phyloP scores from a whole-genome alignment of 176 grass and related monocot species.

The Musa schizocarpa region DNA sequence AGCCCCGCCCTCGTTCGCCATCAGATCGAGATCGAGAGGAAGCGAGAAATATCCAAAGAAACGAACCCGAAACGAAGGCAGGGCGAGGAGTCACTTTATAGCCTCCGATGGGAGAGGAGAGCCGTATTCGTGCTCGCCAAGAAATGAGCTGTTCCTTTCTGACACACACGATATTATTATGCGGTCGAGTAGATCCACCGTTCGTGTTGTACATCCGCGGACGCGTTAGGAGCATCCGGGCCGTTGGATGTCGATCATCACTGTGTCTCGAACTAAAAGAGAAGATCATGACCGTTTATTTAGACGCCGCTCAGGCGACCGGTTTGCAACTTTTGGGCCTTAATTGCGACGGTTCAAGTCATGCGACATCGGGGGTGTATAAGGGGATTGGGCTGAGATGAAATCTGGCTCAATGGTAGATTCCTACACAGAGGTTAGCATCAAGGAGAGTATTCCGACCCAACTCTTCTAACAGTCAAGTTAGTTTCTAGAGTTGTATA shows the following conservation, averaged over 20 bases:
- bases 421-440: too few species aligned
- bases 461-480: rapidly evolving
- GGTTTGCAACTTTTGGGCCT: too few species aligned
- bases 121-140: not conserved
- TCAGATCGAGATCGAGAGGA: not conserved
- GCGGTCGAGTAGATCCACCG: not conserved
- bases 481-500: too few species aligned
- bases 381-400: too few species aligned
- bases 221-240: too few species aligned
- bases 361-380: too few species aligned
- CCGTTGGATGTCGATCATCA: too few species aligned
- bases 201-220: not conserved
- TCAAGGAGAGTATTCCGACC: rapidly evolving
- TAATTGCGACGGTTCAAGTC: too few species aligned
- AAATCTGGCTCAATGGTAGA: rapidly evolving
- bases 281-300: too few species aligned
- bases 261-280: too few species aligned
- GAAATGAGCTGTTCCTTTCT: not conserved
- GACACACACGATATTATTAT: not conserved
- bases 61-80: not conserved
- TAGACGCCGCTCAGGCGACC: too few species aligned
- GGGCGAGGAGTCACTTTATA: not conserved
- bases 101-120: not conserved
- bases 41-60: not conserved
- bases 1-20: conserved; percentile 1